Conservation (phyloP, 1,284 basidiomycete species). For the Inonotus hispidus region DNA sequence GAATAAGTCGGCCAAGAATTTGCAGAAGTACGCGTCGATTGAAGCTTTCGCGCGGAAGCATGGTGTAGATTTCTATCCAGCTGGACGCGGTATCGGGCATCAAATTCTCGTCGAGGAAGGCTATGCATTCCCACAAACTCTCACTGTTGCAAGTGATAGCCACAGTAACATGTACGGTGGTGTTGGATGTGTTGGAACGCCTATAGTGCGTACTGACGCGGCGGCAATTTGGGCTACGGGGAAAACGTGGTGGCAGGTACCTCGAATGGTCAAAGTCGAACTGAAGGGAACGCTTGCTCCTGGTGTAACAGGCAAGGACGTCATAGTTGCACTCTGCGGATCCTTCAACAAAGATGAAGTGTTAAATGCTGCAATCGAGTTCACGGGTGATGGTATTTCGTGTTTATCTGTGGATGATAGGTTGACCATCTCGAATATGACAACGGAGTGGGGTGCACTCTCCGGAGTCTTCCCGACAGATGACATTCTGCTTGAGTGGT, state of each 20-base stretch:
- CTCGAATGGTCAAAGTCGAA: constrained; percentile 94
- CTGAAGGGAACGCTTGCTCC: constrained; percentile 76
- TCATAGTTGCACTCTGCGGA: constrained; percentile 96
- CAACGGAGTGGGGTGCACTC: constrained; percentile 98
- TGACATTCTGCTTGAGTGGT: constrained; percentile 80
- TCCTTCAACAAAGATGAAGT: constrained; percentile 98
- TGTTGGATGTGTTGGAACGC: constrained; percentile 94
- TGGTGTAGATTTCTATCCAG: constrained; percentile 93
- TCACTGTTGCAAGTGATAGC: constrained; percentile 94
- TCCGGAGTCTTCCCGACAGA: constrained; percentile 96
- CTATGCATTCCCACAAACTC: constrained; percentile 90
- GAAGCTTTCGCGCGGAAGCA: constrained; percentile 88
- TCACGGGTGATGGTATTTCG: constrained; percentile 87
- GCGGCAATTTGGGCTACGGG: constrained; percentile 98
- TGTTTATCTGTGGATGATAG: constrained; percentile 86
- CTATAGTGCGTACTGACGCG: constrained; percentile 90
- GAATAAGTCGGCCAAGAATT: constrained; percentile 91
- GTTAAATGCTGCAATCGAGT: constrained; percentile 97
- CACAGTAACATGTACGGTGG: constrained; percentile 99
- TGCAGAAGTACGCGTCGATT: constrained; percentile 90
- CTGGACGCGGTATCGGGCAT: constrained; percentile 97
- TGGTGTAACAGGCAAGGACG: constrained; percentile 97
- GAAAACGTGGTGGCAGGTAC: constrained; percentile 99
- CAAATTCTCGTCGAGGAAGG: constrained; percentile 95
- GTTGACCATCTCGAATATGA: constrained; percentile 97